Base-by-base conservation (phyloP, 352 stramenopile species). In the Phytophthora macrochlamydospora region DNA sequence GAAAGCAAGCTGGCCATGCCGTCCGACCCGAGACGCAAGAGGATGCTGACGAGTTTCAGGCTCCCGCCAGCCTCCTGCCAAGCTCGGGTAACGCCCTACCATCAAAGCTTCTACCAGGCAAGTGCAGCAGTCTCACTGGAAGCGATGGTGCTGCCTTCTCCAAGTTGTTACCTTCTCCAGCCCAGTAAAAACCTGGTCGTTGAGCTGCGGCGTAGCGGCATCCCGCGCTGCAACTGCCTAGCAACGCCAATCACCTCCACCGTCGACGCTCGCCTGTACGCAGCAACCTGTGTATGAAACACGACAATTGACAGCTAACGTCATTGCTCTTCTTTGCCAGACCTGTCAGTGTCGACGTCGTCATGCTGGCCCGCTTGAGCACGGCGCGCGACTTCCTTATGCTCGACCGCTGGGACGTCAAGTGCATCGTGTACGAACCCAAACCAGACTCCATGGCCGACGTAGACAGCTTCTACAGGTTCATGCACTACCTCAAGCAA, bases 321-420 rank as follows among this genome's bases (percentile, higher is more conserved):
- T 24, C 50, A 4, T 56, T 33, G 52, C 24, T 62, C 35, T 55
- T 24, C 30, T 30, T 44, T 35, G 11, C 12, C 50, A 93, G 85
- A 7, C 85, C 85, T 0, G 32, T 80, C 43, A 62, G 64, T 31
- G 60, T 93, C 43, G 68, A 92, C 46, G 76, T 92, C 30, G 73
- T 82, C 13, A 78, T 90, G 52, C 59, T 92, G 14, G 83, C 85
- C 37, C 80, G 73, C 12, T 40, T 93, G 30, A 45, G 62, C 42
- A 76, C 88, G 56, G 87, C 79, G 32, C 59, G 62, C 3, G 72
- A 89, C 48, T 92, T 93, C 56, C 64, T 93, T 52, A 83, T 85
- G 66, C 51, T 90, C n/a, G 76, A 85, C 40, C 67, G 67, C 24
- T 62, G 67, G 7, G 69, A 78, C 33, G 62, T 89, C 18, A 69